Evolutionary conservation across 805 yeast species (phyloP), one percentile per base, ranked within the genome.

Genomic region (Zygoascus ofunaensis): DNA sequence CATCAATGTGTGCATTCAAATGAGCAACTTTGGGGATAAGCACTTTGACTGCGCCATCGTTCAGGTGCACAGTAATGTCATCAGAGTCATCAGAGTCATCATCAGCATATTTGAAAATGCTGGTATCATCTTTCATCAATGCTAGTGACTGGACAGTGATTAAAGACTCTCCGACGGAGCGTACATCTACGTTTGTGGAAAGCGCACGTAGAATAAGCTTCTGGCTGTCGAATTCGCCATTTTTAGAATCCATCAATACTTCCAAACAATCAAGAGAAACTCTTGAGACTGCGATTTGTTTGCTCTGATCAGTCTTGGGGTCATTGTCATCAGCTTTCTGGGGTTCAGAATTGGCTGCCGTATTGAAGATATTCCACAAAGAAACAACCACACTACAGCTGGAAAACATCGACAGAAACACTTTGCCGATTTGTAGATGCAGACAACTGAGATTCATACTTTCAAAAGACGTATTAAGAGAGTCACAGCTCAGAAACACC

Each of bases 361-460:
- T 26, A 26, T 26, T 26, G 30, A 26, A 8, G 30, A 26, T 26
- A 26, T 26, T 26, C 10, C 22, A 8, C 19, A 37, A 4, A 26
- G 41, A 33, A 15, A 15, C 41, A 4, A 37, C 20, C 8, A 37
- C 32, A 10, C 24, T 20, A 15, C 41, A n/a, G 21, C 21, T 24
- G 14, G 41, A 26, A 15, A 23, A 10, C 14, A 21, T 17, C 4
- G 32, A 37, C 7, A 37, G 14, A 15, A 17, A n/a, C 8, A 38
- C 37, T 10, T 33, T 15, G 19, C 47, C 53, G 20, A 50, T 24
- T 5, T 39, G 41, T 4, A 53, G n/a, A n/a, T 36, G 38, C 21
- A 49, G 22, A 19, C 44, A 40, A 69, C 56, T 47, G 58, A 55
- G 5, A 59, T 49, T 4, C 70, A 40, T 12, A 44, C 54, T 47